phyloP scores from a whole-genome alignment of 345 rosid genomes.

The Populus simonii region DNA sequence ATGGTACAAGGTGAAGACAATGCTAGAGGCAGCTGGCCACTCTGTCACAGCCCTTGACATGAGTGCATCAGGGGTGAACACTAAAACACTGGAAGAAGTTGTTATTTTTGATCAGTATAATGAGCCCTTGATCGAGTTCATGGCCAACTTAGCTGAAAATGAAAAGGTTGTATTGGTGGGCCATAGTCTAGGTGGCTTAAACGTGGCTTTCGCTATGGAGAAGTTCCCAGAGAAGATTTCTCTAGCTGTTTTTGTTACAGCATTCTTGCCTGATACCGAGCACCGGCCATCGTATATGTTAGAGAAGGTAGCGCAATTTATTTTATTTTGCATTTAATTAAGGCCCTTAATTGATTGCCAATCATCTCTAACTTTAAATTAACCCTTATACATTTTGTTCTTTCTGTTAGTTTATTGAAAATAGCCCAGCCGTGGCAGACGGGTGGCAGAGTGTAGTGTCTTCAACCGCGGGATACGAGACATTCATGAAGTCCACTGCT shows the following conservation, averaged over 20 bases:
- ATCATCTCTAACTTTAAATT: neutral
- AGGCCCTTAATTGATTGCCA: neutral
- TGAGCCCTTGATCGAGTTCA: slow-evolving; percentile 7
- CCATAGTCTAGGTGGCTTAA: slow-evolving; percentile 15
- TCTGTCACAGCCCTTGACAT: slow-evolving; percentile 18
- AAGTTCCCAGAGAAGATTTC: slow-evolving; percentile 12
- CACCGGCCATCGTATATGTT: neutral
- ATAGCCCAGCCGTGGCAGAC: neutral
- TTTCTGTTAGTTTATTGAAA: neutral
- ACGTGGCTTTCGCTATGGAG: slow-evolving; percentile 6
- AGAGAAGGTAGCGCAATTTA: neutral
- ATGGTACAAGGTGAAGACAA: slow-evolving; percentile 18
- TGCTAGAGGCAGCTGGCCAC: slow-evolving; percentile 14
- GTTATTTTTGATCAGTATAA: neutral
- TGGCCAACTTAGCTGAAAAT: neutral
- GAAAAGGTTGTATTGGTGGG: slow-evolving; percentile 15
- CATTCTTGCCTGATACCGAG: slow-evolving; percentile 3
- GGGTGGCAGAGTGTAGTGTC: too few relatives aligned
- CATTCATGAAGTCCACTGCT: too few relatives aligned
- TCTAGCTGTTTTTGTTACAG: slow-evolving; percentile 10
- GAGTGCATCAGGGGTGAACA: slow-evolving; percentile 11
- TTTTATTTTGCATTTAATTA: neutral
- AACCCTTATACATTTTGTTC: neutral
- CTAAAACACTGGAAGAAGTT: neutral
- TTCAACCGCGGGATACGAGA: too few relatives aligned